Base-by-base conservation (phyloP, 2,329 filamentous ascomycete genomes). In the Cercospora sp. region DNA sequence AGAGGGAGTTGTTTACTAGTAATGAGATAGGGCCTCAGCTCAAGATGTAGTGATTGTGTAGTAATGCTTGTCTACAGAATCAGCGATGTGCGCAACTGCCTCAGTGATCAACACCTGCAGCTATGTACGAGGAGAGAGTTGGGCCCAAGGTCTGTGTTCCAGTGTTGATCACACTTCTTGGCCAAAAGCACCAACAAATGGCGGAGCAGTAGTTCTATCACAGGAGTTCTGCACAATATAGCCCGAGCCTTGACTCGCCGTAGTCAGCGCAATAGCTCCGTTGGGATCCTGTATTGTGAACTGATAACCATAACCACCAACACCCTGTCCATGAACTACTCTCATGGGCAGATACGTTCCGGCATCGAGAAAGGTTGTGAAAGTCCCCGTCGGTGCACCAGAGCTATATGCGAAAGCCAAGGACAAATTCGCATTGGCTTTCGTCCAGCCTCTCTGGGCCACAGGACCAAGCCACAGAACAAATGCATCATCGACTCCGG, bases 1-100 rank as follows among this genome's bases (percentile, higher is more conserved):
- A 74, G 64, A 61, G 68, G n/a, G 72, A 72, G 6, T 69, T 74
- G 60, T 65, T 70, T 5, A 63, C 63, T 10, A 68, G 68, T 28
- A 69, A 59, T 28, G 60, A 42, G 23, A 51, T 67, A 4, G 58
- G 45, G 3, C 18, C 23, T 7, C 51, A 64, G 39, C 23, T 5
- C 4, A 55, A 64, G 51, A 51, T 60, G 13, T 55, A 51, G 55
- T 28, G 8, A 3, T 7, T 23, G 12, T 26, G 20, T 28, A 53
- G 7, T 53, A 6, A 53, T 42, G 6, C 7, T 42, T 12, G 13
- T 23, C 16, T 58, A 20, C 28, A 58, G 16, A 31, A 18, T 3
- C 20, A 16, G 5, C 51, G 20, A 18, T 55, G 6, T 23, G 2
- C 13, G 5, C 2, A 18, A 1, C 48, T 28, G 2, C 18, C 13